These are phyloP conservation scores for Microsporum ferrugineum DNA, from an alignment of 2,329 filamentous ascomycete genomes.

Conservation along the genomic window DNA sequence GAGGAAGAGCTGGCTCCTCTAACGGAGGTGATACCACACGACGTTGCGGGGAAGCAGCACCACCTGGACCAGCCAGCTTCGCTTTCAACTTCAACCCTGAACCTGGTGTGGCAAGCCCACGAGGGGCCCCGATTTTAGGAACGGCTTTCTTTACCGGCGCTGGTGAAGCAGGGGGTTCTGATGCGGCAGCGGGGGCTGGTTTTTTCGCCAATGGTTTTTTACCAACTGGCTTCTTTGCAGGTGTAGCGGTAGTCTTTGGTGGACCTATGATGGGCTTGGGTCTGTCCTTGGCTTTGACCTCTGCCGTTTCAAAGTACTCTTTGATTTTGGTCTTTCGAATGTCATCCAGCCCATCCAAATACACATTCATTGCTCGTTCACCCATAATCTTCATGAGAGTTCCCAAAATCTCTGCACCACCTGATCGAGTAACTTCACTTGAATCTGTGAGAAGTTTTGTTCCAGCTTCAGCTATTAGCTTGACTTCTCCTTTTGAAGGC, in stretches of 20 bases:
- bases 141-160: constrained; percentile 39
- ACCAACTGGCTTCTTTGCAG: constrained; percentile 37
- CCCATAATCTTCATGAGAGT: constrained; percentile 98
- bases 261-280: constrained; percentile 62
- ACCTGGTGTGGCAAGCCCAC: constrained; percentile 32
- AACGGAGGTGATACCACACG: constrained; percentile 35
- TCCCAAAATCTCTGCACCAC: constrained; percentile 82
- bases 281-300: constrained; percentile 83
- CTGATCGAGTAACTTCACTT: constrained; percentile 71
- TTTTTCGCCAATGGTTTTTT: constrained; percentile 45
- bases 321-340: constrained; percentile 94
- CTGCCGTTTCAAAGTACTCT: constrained; percentile 71
- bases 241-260: constrained; percentile 46
- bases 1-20: constrained; percentile 32
- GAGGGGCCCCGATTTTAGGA: constrained; percentile 37
- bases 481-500: constrained; percentile 72
- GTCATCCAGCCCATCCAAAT: constrained; percentile 85
- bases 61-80: constrained; percentile 33
- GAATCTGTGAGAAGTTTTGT: constrained; percentile 88
- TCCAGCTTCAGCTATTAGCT: constrained; percentile 70
- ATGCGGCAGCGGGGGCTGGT: constrained; percentile 36
- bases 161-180: constrained; percentile 42
- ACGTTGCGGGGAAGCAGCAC: constrained; percentile 30
- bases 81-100: constrained; percentile 34
- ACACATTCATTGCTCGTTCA: constrained; percentile 85